Evolutionary conservation across 78 protist species (phyloP).

Genomic region (Planoprotostelium fungivorum): DNA sequence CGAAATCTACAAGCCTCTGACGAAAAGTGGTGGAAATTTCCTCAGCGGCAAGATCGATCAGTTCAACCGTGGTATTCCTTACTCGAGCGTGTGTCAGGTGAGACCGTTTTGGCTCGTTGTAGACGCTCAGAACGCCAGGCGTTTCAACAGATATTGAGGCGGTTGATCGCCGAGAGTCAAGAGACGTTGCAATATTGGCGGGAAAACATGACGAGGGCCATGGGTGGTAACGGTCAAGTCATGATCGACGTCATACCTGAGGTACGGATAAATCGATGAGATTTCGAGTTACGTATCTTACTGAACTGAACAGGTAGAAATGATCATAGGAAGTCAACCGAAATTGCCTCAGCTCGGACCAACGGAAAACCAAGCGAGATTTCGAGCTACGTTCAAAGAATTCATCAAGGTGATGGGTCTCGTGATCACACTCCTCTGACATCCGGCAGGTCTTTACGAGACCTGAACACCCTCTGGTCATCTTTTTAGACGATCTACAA

Average conservation of each 20-base stretch:
- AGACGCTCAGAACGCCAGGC: constrained; percentile 16
- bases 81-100: neutral
- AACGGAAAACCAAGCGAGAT: constrained; percentile 28
- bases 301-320: neutral
- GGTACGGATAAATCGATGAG: neutral
- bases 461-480: constrained; percentile 32
- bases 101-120: neutral
- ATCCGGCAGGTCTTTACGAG: constrained; percentile 12
- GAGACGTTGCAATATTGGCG: constrained; percentile 29
- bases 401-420: constrained; percentile 19
- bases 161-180: constrained; percentile 12
- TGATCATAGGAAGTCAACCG: constrained; percentile 24
- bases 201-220: constrained; percentile 18
- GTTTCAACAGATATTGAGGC: constrained; percentile 19
- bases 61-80: constrained; percentile 44
- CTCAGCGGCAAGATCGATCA: constrained; percentile 42
- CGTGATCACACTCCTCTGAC: neutral
- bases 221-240: constrained; percentile 34
- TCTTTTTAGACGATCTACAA: constrained; percentile 53
- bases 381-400: constrained; percentile 39
- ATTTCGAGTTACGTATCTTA: neutral
- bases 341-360: constrained; percentile 26
- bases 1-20: constrained; percentile 6
- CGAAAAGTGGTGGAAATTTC: constrained; percentile 21
- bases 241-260: constrained; percentile 35